A percentile compares a stretch with the other conserved stretches of the same genome.
Evolutionary conservation across 371 early-diverging fungal genomes (phyloP).

Genomic region (Circinella minor): DNA sequence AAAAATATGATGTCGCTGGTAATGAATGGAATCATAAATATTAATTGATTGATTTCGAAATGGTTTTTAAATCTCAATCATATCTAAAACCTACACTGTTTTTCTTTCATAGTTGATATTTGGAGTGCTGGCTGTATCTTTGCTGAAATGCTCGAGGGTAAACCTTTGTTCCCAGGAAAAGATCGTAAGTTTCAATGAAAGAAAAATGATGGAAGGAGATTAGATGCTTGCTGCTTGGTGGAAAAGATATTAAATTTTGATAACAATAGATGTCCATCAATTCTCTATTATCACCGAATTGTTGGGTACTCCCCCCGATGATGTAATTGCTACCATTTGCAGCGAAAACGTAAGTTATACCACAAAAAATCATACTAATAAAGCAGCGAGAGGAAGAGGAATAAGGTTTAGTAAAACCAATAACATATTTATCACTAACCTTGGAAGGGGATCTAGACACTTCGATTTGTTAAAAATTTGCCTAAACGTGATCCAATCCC

Average conservation of each 20-base stretch:
- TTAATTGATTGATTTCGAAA: not conserved
- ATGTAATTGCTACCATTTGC: conserved; percentile 91
- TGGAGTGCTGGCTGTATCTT: conserved; percentile 99
- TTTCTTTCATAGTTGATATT: conserved; percentile 82
- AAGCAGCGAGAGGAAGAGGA: not conserved
- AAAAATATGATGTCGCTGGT: conserved; percentile 94
- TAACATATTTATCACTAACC: too few species aligned
- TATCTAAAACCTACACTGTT: not conserved
- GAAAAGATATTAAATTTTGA: not conserved
- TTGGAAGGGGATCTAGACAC: conserved; percentile 59
- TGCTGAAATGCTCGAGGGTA: conserved; percentile 96
- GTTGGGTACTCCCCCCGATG: conserved; percentile 93
- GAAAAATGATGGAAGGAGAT: not conserved
- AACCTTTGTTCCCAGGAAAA: conserved; percentile 96
- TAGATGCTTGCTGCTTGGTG: too few species aligned
- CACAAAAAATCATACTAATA: not conserved
- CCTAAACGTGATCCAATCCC: conserved; percentile 82
- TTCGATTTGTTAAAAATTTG: conserved; percentile 89
- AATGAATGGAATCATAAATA: conserved; percentile 20
- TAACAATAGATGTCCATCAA: conserved; percentile 80
- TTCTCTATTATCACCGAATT: conserved; percentile 93
- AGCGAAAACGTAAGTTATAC: conserved; percentile 79
- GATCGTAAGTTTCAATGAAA: conserved; percentile 73
- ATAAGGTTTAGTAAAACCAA: too few species aligned
- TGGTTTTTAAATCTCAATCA: too few species aligned